Evolutionary conservation across 331 rosid species (phyloP).

Genomic region (Cydonia oblonga): DNA sequence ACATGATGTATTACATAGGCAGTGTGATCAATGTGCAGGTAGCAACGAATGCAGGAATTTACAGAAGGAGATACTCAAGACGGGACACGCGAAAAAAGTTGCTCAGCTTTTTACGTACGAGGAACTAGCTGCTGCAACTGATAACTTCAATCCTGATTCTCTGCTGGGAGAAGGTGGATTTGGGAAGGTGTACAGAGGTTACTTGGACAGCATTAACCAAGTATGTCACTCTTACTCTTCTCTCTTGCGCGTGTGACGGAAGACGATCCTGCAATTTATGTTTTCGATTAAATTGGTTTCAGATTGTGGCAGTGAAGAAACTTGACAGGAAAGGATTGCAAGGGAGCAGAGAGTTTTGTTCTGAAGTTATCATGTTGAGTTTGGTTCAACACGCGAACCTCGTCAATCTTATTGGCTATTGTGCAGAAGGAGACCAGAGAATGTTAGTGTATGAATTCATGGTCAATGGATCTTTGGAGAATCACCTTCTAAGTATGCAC

Average conservation of each 20-base stretch:
- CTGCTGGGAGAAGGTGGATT: slow-evolving; percentile 68
- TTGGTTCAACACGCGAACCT: slow-evolving; percentile 55
- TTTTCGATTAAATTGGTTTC: slow-evolving; percentile 5
- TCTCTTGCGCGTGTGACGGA: too few species aligned
- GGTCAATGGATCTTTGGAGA: slow-evolving; percentile 60
- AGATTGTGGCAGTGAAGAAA: slow-evolving; percentile 60
- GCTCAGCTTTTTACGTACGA: slow-evolving; percentile 30
- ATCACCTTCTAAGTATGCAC: slow-evolving; percentile 56
- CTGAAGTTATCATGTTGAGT: slow-evolving; percentile 65
- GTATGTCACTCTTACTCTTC: too few species aligned
- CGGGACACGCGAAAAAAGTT: slow-evolving; percentile 25
- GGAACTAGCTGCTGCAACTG: slow-evolving; percentile 39
- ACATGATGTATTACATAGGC: not conserved
- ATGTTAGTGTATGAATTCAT: slow-evolving; percentile 53
- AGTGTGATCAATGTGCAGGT: slow-evolving; percentile 24
- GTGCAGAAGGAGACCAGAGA: slow-evolving; percentile 55
- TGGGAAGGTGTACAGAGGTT: slow-evolving; percentile 59
- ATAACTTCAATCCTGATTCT: slow-evolving; percentile 30
- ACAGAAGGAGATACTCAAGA: slow-evolving; percentile 21
- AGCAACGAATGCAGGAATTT: slow-evolving; percentile 38
- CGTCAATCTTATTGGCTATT: slow-evolving; percentile 51
- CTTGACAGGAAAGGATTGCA: slow-evolving; percentile 50
- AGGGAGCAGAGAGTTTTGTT: slow-evolving; percentile 63
- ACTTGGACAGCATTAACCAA: slow-evolving; percentile 26
- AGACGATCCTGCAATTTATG: not conserved